These are phyloP conservation scores for Starmera amethionina DNA, from an alignment of 805 yeast species.

Conservation along the genomic window DNA sequence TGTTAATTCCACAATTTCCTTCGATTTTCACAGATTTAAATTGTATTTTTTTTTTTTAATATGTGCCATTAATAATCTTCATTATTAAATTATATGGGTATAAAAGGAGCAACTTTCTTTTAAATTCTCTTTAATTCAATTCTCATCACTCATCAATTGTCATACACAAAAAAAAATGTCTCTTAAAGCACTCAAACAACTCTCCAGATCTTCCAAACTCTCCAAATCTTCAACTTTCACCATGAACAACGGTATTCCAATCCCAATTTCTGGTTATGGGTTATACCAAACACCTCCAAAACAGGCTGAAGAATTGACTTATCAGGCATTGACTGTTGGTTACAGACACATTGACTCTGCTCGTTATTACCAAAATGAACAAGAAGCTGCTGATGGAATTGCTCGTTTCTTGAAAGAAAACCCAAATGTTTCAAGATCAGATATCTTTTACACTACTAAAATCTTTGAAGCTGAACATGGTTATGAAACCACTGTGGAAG, in stretches of 20 bases:
- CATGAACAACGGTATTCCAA: slow-evolving; percentile 42
- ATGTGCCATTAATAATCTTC: too few species aligned
- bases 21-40: too few species aligned
- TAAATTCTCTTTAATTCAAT: too few species aligned
- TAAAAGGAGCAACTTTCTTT: too few species aligned
- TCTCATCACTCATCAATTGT: too few species aligned
- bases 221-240: slow-evolving; percentile 6
- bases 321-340: slow-evolving; percentile 51
- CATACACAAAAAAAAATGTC: too few species aligned
- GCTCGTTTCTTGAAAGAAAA: slow-evolving; percentile 37
- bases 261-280: slow-evolving; percentile 64
- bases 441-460: slow-evolving; percentile 53
- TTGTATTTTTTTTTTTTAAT: too few species aligned
- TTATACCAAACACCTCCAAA: slow-evolving; percentile 39
- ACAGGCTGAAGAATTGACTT: slow-evolving; percentile 30
- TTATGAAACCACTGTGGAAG: slow-evolving; percentile 40
- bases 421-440: slow-evolving; percentile 46
- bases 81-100: too few species aligned
- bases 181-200: too few species aligned
- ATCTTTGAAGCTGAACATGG: slow-evolving; percentile 59
- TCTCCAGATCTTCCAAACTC: too few species aligned
- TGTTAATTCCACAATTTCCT: too few species aligned
- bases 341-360: slow-evolving; percentile 70
- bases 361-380: slow-evolving; percentile 53
- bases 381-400: slow-evolving; percentile 52